Conservation (phyloP, 495 filamentous ascomycete genomes). For the Tuber calosporum region DNA sequence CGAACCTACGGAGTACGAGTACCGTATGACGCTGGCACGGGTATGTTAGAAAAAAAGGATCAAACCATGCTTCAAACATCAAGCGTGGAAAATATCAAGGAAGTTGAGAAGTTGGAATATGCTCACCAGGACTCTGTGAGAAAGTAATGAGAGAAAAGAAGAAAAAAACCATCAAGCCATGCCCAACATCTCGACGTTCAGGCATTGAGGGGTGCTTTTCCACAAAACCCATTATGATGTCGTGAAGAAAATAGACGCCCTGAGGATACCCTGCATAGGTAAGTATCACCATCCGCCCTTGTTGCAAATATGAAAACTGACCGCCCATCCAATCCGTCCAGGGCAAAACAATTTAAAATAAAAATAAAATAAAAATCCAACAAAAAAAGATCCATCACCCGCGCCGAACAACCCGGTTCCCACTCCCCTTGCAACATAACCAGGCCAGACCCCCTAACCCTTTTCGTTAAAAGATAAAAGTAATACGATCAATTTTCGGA, state of each 20-base stretch:
- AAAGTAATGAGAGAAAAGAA: not conserved
- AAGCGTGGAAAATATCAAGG: not conserved
- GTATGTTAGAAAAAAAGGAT: slow-evolving; percentile 4
- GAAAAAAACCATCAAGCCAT: not conserved
- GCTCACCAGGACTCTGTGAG: not conserved
- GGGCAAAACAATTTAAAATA: not conserved
- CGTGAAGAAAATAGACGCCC: not conserved
- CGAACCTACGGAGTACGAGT: not conserved
- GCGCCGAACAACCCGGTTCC: not conserved
- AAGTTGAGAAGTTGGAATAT: slow-evolving; percentile 1
- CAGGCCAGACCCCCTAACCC: not conserved
- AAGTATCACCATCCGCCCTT: not conserved
- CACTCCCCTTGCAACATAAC: not conserved
- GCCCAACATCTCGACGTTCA: not conserved
- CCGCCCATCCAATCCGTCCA: not conserved
- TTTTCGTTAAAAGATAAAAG: not conserved
- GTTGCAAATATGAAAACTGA: slow-evolving; percentile 4
- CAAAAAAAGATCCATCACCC: not conserved
- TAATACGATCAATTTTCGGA: not conserved
- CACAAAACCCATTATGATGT: not conserved
- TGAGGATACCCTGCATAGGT: not conserved
- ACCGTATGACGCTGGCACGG: too few species aligned
- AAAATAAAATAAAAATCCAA: not conserved
- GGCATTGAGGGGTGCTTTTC: not conserved
- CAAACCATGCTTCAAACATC: slow-evolving; percentile 3